These are phyloP conservation scores for Vigna nakashimae DNA, from an alignment of 306 rosid genomes.

Conservation along the genomic window DNA sequence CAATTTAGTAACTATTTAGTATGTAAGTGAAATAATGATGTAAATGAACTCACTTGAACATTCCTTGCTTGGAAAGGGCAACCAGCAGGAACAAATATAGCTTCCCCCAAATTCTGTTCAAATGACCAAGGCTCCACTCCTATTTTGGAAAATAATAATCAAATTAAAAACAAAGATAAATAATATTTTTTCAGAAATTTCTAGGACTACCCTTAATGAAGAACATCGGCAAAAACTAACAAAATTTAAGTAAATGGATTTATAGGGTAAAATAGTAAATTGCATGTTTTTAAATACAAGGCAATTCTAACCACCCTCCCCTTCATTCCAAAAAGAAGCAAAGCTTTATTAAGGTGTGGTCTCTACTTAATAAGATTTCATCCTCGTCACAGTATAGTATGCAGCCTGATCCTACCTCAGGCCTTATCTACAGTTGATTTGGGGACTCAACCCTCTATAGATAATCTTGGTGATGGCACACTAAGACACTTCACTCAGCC, in stretches of 20 bases:
- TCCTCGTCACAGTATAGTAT: background rate
- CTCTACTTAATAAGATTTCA: background rate
- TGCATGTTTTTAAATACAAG: background rate
- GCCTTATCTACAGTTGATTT: background rate
- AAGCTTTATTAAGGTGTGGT: background rate
- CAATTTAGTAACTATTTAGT: slow-evolving; percentile 2
- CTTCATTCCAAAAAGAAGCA: background rate
- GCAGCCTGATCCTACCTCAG: no score
- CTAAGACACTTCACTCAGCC: background rate
- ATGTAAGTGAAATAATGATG: slow-evolving; percentile 28
- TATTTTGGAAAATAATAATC: slow-evolving; percentile 50
- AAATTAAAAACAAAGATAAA: slow-evolving; percentile 23
- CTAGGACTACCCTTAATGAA: slow-evolving; percentile 26
- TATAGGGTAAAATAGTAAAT: background rate
- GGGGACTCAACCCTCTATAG: background rate
- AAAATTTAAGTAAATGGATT: background rate
- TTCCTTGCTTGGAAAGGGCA: slow-evolving; percentile 95
- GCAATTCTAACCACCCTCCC: background rate
- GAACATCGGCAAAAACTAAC: slow-evolving; percentile 15
- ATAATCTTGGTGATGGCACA: no score
- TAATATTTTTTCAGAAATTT: background rate
- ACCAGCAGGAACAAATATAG: slow-evolving; percentile 94
- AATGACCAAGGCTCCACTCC: slow-evolving; percentile 98
- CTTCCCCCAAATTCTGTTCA: slow-evolving; percentile 88
- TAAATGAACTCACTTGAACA: slow-evolving; percentile 69